These are phyloP conservation scores for Amylocarpus encephaloides DNA, from an alignment of 2,329 filamentous ascomycete genomes.

Conservation along the genomic window DNA sequence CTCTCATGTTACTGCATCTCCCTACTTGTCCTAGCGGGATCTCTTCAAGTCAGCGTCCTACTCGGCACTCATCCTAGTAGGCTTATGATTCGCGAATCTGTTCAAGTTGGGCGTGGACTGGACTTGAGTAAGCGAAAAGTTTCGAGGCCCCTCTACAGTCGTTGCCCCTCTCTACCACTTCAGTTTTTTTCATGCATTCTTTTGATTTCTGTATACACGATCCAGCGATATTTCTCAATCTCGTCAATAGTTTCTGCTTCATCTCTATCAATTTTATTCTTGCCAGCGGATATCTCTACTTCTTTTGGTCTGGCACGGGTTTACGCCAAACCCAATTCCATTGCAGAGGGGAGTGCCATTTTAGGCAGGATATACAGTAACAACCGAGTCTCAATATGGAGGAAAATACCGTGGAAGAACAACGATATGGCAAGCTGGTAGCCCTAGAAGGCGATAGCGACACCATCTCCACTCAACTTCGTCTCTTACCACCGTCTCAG, in stretches of 20 bases:
- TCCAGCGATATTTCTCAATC: background rate
- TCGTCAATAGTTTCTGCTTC: too few species aligned
- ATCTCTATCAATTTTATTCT: too few species aligned
- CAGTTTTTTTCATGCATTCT: background rate
- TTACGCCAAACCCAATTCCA: background rate
- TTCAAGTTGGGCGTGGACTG: background rate
- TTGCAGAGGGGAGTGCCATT: background rate
- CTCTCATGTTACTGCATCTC: background rate
- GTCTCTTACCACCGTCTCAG: conserved; percentile 51
- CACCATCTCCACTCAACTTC: conserved; percentile 51
- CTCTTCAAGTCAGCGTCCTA: background rate
- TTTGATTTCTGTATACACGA: background rate
- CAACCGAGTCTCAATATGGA: conserved; percentile 1
- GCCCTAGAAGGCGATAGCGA: conserved; percentile 54
- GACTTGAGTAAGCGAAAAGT: background rate
- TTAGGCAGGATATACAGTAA: background rate
- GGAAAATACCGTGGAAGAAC: background rate
- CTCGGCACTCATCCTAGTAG: background rate
- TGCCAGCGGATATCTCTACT: too few species aligned
- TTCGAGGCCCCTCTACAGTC: background rate
- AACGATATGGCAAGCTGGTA: conserved; percentile 43
- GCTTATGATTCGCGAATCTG: background rate
- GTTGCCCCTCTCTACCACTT: background rate
- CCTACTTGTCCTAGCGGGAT: background rate
- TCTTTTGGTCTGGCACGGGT: too few species aligned